Evolutionary conservation across 1,139 yeast genomes (phyloP), one percentile per base, ranked within the genome.

Genomic region (Candida buenavistaensis): DNA sequence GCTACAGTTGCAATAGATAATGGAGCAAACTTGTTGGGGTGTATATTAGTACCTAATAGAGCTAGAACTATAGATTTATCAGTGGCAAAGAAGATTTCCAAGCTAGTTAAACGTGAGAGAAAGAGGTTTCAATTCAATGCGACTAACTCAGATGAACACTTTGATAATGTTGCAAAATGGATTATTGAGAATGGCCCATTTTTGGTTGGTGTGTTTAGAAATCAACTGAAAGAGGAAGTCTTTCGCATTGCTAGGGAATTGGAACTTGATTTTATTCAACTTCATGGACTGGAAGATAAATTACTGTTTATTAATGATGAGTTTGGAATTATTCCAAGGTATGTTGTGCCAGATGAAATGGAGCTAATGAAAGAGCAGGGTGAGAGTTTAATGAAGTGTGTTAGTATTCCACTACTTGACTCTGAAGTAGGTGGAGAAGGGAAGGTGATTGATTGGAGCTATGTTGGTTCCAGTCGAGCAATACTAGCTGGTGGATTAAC

Each of bases 341-440:
- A 78, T 48, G 80, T 85, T 3, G 47, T 69, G 2, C 88, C 95
- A 0, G 62, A 64, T 19, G 84, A 85, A 23, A 36, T 48, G 1
- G 51, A 47, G 1, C 25, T 30, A 5, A 54, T 65, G 55, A 34
- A 34, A 3, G 28, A 33, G 3, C 54, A 62, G 23, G 52, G 59
- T 31, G 40, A 40, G 5, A 23, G 45, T 6, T 31, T 47, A 6
- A 39, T 45, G 21, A 41, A 47, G 7, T 45, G 78, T 5, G 48
- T 79, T 31, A 59, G 78, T 13, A 41, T 81, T 16, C 79, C 92
- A 1, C 66, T 92, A 36, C 64, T 92, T 17, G 97, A 92, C 53
- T 83, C 96, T 2, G 97, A 87, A 49, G 72, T 72, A 3, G 98
- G 98, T 7, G 98, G 98, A 1, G 94, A 88, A 50, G 98, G 98